Conservation (phyloP, 1,284 basidiomycete genomes). For the Irpex sp. region DNA sequence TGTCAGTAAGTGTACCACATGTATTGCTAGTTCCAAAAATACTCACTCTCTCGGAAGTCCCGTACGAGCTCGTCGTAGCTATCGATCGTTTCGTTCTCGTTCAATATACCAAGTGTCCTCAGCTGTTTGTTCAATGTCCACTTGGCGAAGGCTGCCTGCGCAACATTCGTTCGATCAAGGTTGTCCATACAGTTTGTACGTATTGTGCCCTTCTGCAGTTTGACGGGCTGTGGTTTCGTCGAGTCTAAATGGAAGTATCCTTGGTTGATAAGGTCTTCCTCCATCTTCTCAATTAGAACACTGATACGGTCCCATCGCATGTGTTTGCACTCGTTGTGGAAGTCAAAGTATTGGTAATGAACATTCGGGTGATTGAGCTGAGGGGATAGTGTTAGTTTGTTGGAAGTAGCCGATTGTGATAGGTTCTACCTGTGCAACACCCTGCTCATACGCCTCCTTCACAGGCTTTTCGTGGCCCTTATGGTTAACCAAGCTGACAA, state of each 20-base stretch:
- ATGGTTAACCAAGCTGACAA: slow-evolving; percentile 95
- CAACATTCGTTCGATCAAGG: slow-evolving; percentile 95
- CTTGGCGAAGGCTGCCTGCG: slow-evolving; percentile 86
- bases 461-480: slow-evolving; percentile 94
- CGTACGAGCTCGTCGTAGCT: slow-evolving; percentile 76
- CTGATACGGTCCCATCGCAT: slow-evolving; percentile 96
- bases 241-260: slow-evolving; percentile 75
- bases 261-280: slow-evolving; percentile 70
- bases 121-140: slow-evolving; percentile 84
- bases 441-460: slow-evolving; percentile 92
- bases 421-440: slow-evolving; percentile 55
- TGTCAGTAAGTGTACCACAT: not conserved
- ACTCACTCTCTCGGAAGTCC: slow-evolving; percentile 83
- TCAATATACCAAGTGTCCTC: slow-evolving; percentile 65
- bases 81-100: slow-evolving; percentile 68
- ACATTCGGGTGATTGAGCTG: slow-evolving; percentile 66
- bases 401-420: too few relatives aligned
- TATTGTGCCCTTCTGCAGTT: slow-evolving; percentile 63
- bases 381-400: not conserved
- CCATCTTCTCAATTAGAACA: slow-evolving; percentile 75
- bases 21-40: not conserved
- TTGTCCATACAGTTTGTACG: slow-evolving; percentile 96
- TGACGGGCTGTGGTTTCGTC: slow-evolving; percentile 41
- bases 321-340: slow-evolving; percentile 93
- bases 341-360: slow-evolving; percentile 96